Evolutionary conservation across 2,329 filamentous ascomycete genomes (phyloP).

Genomic region (Parasarocladium wereldwijsianum): DNA sequence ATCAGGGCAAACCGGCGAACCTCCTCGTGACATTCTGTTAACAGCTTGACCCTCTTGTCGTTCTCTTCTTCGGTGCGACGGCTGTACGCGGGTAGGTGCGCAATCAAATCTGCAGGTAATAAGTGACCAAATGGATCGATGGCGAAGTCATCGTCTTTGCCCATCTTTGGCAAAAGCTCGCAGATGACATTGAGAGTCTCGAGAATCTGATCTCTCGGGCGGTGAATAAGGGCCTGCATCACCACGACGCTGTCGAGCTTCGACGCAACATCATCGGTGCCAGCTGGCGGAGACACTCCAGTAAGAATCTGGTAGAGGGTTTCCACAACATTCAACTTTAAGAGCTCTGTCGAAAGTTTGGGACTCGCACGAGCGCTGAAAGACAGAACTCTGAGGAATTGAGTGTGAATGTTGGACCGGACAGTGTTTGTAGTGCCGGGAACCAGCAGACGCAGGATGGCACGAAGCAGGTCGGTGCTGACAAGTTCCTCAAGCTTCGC

Average conservation of each 20-base stretch:
- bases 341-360: conserved; percentile 69
- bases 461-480: conserved; percentile 71
- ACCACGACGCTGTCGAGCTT: conserved; percentile 95
- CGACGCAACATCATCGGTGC: conserved; percentile 59
- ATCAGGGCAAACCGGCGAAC: conserved; percentile 88
- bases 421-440: conserved; percentile 94
- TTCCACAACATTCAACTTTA: conserved; percentile 95
- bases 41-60: conserved; percentile 67
- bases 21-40: conserved; percentile 72
- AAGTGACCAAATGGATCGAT: too few species aligned
- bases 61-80: conserved; percentile 34
- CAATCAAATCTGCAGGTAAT: too few species aligned
- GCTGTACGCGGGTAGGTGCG: conserved; percentile 14
- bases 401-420: conserved; percentile 85
- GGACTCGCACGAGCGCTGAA: conserved; percentile 86
- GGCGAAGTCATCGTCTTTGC: conserved; percentile 32
- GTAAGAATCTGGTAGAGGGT: conserved; percentile 96
- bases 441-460: conserved; percentile 72
- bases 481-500: conserved; percentile 85
- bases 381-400: conserved; percentile 82
- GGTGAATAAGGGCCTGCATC: conserved; percentile 95
- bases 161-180: conserved; percentile 71
- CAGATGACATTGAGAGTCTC: conserved; percentile 97
- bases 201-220: conserved; percentile 88
- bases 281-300: conserved; percentile 78